Evolutionary conservation across 441 rosid genomes (phyloP), one percentile per base, ranked within the genome.

Genomic region (Oxalis stricta): DNA sequence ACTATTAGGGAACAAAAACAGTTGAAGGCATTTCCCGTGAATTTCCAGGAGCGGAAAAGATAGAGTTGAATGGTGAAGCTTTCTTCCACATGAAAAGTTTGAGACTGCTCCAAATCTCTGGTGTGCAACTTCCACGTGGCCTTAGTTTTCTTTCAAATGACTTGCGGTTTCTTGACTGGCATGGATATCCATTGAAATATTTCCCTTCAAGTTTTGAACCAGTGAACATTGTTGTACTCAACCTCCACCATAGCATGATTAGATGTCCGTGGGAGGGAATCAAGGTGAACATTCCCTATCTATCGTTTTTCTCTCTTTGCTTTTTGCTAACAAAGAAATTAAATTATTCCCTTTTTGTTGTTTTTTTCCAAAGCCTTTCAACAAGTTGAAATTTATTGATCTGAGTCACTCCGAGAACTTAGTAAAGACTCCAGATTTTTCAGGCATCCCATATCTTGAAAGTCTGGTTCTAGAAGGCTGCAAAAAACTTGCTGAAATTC

Each of bases 121-220:
- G 31, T n/a, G 33, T 22, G 3, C 7, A 16, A 18, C 22, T 20
- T 5, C 0, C 2, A 5, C n/a, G 15, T 13, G 51, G 31, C 31
- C 21, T 23, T 23, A 18, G 21, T 20, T 21, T 33, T 33, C 31
- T 33, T 33, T 14, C 39, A 5, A 1, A 34, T 22, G 41, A 46
- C 10, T 23, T 46, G 21, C 33, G 41, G 15, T 46, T 22, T 46
- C 30, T 34, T 7, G 10, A 4, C 10, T 33, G 51, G 51, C 51
- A 33, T 33, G 7, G 13, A 33, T 21, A 46, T 12, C 50, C 40
- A 5, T 13, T 14, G 5, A 46, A 33, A 46, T 33, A 39, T 13
- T n/a, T 46, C 32, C 41, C 41, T 5, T 33, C 20, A 10, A 46
- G 23, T 2, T 34, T 46, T 2, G 7, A 15, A 11, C 38, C 41